Percentiles rank a stretch among this genome's conserved stretches.
phyloP scores from a whole-genome alignment of 2,329 filamentous ascomycete species.

The Hypomyces perniciosus region DNA sequence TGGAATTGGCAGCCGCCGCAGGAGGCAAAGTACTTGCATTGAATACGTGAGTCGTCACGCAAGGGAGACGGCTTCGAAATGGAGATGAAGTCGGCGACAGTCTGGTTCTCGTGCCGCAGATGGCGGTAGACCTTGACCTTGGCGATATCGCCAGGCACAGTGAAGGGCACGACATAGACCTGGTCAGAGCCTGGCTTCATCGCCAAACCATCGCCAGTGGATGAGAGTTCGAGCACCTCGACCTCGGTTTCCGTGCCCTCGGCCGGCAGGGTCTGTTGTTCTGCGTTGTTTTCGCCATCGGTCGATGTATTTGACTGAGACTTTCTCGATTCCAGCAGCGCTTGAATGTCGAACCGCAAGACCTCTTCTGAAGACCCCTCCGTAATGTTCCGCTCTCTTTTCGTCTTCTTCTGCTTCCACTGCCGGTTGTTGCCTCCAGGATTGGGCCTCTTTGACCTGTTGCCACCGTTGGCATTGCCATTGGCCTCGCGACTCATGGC shows the following conservation, averaged over 20 bases:
- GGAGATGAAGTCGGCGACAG: slow-evolving; percentile 74
- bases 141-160: slow-evolving; percentile 76
- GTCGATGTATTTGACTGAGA: slow-evolving; percentile 22
- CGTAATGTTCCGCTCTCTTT: slow-evolving; percentile 54
- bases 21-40: slow-evolving; percentile 78
- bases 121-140: slow-evolving; percentile 75
- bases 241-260: slow-evolving; percentile 72
- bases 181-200: slow-evolving; percentile 56
- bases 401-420: slow-evolving; percentile 45
- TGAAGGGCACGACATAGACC: slow-evolving; percentile 84
- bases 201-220: slow-evolving; percentile 86
- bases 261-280: slow-evolving; percentile 48
- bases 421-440: slow-evolving; percentile 16
- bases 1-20: slow-evolving; percentile 97
- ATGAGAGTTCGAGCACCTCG: slow-evolving; percentile 75
- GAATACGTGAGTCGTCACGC: slow-evolving; percentile 70
- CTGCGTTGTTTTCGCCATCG: slow-evolving; percentile 13
- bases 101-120: slow-evolving; percentile 58
- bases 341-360: slow-evolving; percentile 56
- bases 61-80: slow-evolving; percentile 66
- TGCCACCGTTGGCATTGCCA: slow-evolving; percentile 9
- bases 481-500: slow-evolving; percentile 3
- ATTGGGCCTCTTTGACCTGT: slow-evolving; percentile 19
- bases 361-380: slow-evolving; percentile 63
- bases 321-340: slow-evolving; percentile 42